Percentiles rank a stretch among this genome's conserved stretches.
Evolutionary conservation across 192 early-diverging fungal genomes (phyloP).

Genomic region (Rhizophagus sp.): DNA sequence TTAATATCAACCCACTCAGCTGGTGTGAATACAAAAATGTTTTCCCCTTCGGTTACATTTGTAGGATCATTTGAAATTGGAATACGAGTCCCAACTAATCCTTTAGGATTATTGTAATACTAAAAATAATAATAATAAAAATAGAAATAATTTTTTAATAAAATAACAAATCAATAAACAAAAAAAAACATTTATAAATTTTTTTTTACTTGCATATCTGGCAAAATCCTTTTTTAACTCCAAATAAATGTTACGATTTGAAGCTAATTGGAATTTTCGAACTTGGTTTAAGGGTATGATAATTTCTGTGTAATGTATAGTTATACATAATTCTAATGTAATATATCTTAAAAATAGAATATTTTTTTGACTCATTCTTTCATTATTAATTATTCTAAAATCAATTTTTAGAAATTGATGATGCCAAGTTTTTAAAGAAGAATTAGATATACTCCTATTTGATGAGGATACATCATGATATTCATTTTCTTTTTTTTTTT

Average conservation of each 20-base stretch:
- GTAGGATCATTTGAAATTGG: neutral
- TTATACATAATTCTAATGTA: neutral
- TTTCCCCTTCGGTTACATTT: neutral
- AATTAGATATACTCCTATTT: too few species aligned
- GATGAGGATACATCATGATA: too few species aligned
- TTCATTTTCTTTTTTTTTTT: too few species aligned
- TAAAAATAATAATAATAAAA: neutral
- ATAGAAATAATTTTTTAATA: too few species aligned
- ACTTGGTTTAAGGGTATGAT: constrained; percentile 8
- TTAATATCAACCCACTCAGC: constrained; percentile 6
- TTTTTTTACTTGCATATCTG: neutral
- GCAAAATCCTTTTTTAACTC: constrained; percentile 12
- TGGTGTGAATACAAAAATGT: neutral
- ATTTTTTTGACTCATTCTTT: neutral
- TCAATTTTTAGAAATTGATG: constrained; percentile 17
- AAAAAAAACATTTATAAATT: neutral
- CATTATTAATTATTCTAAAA: neutral
- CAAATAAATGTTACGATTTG: neutral
- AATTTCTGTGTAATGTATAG: neutral
- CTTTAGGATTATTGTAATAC: neutral
- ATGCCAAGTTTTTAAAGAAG: neutral
- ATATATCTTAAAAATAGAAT: neutral
- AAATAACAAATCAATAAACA: neutral
- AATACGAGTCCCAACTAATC: neutral
- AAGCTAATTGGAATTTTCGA: neutral